phyloP scores from a whole-genome alignment of 441 rosid species.

The Raphanus hybrid region DNA sequence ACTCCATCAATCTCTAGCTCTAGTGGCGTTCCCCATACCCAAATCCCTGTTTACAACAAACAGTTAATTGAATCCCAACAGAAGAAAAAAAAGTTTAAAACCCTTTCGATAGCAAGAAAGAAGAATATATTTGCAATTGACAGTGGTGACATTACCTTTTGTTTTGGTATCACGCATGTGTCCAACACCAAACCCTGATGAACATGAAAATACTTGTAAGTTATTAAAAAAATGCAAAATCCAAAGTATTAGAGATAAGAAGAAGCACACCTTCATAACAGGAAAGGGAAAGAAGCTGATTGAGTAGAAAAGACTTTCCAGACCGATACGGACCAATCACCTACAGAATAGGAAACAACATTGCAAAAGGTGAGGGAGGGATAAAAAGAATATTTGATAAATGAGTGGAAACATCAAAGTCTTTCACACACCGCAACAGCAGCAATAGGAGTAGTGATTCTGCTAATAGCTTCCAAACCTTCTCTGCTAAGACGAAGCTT shows the following conservation, averaged over 20 bases:
- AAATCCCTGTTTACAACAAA: constrained; percentile 68
- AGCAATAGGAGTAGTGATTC: constrained; percentile 89
- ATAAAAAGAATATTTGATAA: constrained; percentile 21
- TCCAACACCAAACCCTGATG: constrained; percentile 97
- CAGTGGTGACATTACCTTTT: constrained; percentile 62
- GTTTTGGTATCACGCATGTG: constrained; percentile 99
- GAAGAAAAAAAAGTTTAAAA: not conserved
- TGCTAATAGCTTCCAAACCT: constrained; percentile 87
- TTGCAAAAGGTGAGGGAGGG: no score
- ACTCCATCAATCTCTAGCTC: constrained; percentile 81
- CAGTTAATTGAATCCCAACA: constrained; percentile 27
- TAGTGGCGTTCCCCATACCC: constrained; percentile 97
- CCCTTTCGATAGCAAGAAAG: not conserved
- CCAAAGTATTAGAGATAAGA: constrained; percentile 17
- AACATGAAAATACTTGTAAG: not conserved
- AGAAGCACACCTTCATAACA: constrained; percentile 85
- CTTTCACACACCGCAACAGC: constrained; percentile 83
- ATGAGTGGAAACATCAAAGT: constrained; percentile 28
- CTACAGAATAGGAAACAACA: no score
- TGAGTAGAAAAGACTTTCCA: constrained; percentile 96
- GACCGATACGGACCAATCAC: constrained; percentile 98
- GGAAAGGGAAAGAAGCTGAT: constrained; percentile 98
- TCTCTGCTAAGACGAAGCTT: constrained; percentile 92
- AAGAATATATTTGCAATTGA: not conserved
- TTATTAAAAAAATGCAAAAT: constrained; percentile 19